Evolutionary conservation across 2,329 filamentous ascomycete genomes (phyloP), one percentile per base, ranked within the genome.

Genomic region (Trichoderma brevicompactum): DNA sequence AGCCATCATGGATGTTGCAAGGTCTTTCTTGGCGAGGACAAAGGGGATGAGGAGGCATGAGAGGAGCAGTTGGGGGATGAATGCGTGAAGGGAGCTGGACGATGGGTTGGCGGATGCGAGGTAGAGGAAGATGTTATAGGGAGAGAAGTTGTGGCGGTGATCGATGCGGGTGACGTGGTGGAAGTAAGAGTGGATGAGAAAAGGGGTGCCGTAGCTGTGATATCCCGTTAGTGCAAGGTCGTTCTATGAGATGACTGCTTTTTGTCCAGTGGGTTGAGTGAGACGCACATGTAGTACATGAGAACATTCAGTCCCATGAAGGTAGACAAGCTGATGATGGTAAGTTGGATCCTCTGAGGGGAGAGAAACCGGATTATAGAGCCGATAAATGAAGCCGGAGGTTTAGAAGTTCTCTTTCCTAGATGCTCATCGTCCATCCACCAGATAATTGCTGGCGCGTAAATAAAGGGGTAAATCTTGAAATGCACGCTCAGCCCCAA

Each of bases 401-500:
- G 10, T 10, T 64, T 60, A 3, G 65, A 53, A 13, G 43, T 9
- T 12, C 46, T 36, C 17, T 68, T 69, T 8, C 73, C 71, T 65
- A 85, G 76, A 32, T 75, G 77, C 68, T 84, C 82, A 2, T 79
- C 79, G 70, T 92, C 90, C 79, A 94, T 87, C 89, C 89, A 94
- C 89, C 90, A 93, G 5, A 92, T 77, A 48, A 95, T 89, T 3
- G 90, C 88, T 0, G 89, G 87, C 2, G 92, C 94, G 77, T 99
- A 99, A 67, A 99, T 92, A 77, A 98, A 97, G 0, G 95, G 95
- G 73, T 99, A 99, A 67, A 99, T 98, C 83, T 99, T 99, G 80
- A 99, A 96, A 79, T 99, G 95, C 32, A 98, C 94, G 1, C 87
- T 87, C 34, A 97, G 79, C 0, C 95, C 95, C 2, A 99, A 81